These are phyloP conservation scores for Closterium sp. DNA, from an alignment of 139 green algal species.

Conservation along the genomic window DNA sequence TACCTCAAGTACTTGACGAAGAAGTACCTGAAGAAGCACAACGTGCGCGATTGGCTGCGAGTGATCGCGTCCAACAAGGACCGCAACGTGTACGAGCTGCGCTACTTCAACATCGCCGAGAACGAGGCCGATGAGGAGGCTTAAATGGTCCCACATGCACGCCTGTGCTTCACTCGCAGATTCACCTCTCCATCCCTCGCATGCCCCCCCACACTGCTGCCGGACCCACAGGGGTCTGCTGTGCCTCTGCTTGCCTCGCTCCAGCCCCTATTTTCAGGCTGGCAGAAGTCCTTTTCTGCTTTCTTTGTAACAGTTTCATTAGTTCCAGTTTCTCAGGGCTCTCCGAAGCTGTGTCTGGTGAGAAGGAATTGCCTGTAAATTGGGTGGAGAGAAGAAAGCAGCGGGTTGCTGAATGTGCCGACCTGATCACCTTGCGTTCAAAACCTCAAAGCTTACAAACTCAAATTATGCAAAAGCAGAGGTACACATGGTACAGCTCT, in stretches of 20 bases:
- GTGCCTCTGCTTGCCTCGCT: not conserved
- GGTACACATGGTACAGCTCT: too few species aligned
- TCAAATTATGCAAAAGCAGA: too few species aligned
- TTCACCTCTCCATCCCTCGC: not conserved
- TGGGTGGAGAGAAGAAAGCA: not conserved
- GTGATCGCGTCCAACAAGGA: conserved; percentile 99
- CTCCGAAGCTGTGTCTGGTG: not conserved
- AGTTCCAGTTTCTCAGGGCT: not conserved
- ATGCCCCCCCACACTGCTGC: not conserved
- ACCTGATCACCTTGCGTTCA: too few species aligned
- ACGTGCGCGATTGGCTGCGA: conserved; percentile 96
- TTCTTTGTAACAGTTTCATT: not conserved
- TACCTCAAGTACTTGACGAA: conserved; percentile 99
- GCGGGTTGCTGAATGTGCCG: not conserved
- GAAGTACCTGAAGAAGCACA: conserved; percentile 99
- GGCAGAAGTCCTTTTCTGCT: not conserved
- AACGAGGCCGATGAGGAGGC: conserved; percentile 85
- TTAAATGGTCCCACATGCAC: not conserved
- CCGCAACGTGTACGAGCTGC: conserved; percentile 92
- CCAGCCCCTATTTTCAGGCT: not conserved
- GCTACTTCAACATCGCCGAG: conserved; percentile 99
- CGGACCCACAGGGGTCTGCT: not conserved
- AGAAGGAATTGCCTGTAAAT: not conserved
- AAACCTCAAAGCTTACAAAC: too few species aligned
- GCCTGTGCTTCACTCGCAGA: not conserved